Evolutionary conservation across 2,329 filamentous ascomycete species (phyloP).

Genomic region (Colletotrichum sp.): DNA sequence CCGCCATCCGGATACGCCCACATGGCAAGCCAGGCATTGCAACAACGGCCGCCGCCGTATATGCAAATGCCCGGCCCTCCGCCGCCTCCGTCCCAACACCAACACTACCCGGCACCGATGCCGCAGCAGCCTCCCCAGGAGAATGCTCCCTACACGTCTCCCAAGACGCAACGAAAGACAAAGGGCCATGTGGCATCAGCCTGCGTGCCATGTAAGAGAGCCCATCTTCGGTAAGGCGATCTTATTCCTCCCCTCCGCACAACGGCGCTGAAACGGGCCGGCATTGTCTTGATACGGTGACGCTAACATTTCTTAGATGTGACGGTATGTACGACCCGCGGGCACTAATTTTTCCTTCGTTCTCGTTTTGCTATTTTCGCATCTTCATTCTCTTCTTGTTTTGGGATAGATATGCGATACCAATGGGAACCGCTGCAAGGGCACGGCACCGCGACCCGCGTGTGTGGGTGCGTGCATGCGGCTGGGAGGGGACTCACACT

Average conservation of each 20-base stretch:
- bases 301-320: constrained; percentile 48
- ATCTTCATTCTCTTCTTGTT: background rate
- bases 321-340: constrained; percentile 60
- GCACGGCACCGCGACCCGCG: constrained; percentile 16
- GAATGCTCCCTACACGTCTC: constrained; percentile 54
- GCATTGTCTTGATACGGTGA: constrained; percentile 3
- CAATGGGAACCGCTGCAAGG: constrained; percentile 7
- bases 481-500: constrained; percentile 21
- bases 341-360: background rate
- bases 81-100: constrained; percentile 32
- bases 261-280: background rate
- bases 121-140: constrained; percentile 42
- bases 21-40: constrained; percentile 18
- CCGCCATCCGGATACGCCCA: constrained; percentile 22
- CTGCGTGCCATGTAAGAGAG: constrained; percentile 85
- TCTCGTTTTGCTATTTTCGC: constrained; percentile 4
- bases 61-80: constrained; percentile 33
- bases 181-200: constrained; percentile 86
- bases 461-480: constrained; percentile 8
- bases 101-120: constrained; percentile 31
- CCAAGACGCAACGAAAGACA: constrained; percentile 69
- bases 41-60: constrained; percentile 21
- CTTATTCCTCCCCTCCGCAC: background rate
- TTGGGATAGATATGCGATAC: background rate
- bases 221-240: constrained; percentile 71